A percentile compares a stretch with the other conserved stretches of the same genome.
phyloP scores from a whole-genome alignment of 208 protist genomes.

The Angomonas ambiguus region DNA sequence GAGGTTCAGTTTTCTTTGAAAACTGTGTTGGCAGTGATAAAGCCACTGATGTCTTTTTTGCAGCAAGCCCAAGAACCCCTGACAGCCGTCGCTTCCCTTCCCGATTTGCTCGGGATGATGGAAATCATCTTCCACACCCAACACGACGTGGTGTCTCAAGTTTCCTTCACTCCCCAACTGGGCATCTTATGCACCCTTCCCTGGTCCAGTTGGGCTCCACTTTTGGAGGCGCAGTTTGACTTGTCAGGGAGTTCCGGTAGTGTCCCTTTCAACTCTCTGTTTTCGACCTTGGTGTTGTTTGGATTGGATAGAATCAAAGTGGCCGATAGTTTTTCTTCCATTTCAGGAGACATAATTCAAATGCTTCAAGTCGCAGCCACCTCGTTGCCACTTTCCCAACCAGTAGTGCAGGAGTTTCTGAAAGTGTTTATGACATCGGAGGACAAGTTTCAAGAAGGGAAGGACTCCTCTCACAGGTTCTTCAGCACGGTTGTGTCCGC shows the following conservation, averaged over 20 bases:
- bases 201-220: conserved; percentile 37
- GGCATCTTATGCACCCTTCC: conserved; percentile 47
- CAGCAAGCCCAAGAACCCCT: conserved; percentile 6
- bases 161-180: conserved; percentile 46
- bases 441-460: conserved; percentile 10
- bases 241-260: conserved; percentile 12
- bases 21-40: conserved; percentile 53
- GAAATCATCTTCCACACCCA: conserved; percentile 68
- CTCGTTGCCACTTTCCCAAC: conserved; percentile 53
- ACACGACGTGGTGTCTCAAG: conserved; percentile 32
- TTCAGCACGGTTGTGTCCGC: conserved; percentile 36
- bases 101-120: conserved; percentile 55
- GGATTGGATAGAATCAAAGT: conserved; percentile 35
- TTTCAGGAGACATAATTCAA: conserved; percentile 53
- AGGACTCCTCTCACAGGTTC: conserved; percentile 12
- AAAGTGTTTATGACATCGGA: conserved; percentile 31
- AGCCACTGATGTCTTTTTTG: conserved; percentile 48
- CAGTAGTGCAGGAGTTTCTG: conserved; percentile 38
- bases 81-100: conserved; percentile 26
- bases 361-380: conserved; percentile 63
- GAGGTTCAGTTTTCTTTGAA: conserved; percentile 59
- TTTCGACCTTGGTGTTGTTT: conserved; percentile 12
- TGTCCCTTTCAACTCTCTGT: conserved; percentile 8
- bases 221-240: conserved; percentile 7
- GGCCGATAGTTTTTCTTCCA: conserved; percentile 37